Evolutionary conservation across 2,329 filamentous ascomycete genomes (phyloP).

Genomic region (Moelleriella libera): DNA sequence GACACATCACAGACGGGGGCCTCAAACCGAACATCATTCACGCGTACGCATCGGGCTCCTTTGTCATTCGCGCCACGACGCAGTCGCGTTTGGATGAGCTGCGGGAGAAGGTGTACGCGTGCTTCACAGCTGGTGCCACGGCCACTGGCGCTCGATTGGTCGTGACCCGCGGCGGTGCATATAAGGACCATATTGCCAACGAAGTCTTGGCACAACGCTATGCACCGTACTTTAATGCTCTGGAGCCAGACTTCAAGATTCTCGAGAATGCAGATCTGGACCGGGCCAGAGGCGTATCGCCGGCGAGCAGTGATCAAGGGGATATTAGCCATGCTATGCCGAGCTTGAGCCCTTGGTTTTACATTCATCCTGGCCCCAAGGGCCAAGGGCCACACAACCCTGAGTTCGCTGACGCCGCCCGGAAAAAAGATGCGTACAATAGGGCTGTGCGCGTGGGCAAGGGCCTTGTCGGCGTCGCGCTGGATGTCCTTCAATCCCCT

Average conservation of each 20-base stretch:
- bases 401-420: conserved; percentile 34
- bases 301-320: conserved; percentile 44
- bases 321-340: conserved; percentile 44
- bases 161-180: conserved; percentile 23
- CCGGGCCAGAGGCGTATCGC: conserved; percentile 23
- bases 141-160: conserved; percentile 7
- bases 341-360: conserved; percentile 35
- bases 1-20: conserved; percentile 35
- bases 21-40: conserved; percentile 40
- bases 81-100: conserved; percentile 25
- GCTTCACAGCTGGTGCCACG: not conserved
- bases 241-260: conserved; percentile 17
- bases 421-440: conserved; percentile 27
- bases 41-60: conserved; percentile 27
- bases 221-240: conserved; percentile 27
- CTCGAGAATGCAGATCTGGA: conserved; percentile 24
- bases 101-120: conserved; percentile 15
- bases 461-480: not conserved
- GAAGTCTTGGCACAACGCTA: conserved; percentile 30
- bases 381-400: conserved; percentile 33
- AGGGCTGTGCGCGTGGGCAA: conserved; percentile 30
- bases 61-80: conserved; percentile 28
- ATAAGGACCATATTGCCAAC: conserved; percentile 41
- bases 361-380: conserved; percentile 24
- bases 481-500: not conserved